Percentiles rank a stretch among this genome's conserved stretches.
Conservation (phyloP, 2,329 filamentous ascomycete genomes). For the Aspergillus cejpii region DNA sequence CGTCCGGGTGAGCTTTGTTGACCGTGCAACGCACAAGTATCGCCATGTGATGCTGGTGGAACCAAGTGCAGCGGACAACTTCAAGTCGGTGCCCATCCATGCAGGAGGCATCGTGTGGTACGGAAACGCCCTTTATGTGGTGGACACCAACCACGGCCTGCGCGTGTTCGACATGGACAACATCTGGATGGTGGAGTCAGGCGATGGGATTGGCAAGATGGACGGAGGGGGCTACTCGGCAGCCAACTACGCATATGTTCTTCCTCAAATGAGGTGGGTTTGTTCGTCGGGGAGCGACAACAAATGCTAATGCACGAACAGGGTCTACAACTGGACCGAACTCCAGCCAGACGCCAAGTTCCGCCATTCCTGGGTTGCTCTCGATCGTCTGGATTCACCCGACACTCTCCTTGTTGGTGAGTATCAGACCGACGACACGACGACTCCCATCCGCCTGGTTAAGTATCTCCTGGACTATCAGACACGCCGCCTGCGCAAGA, state of each 20-base stretch:
- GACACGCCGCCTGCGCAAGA: conserved; percentile 22
- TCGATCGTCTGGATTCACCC: conserved; percentile 31
- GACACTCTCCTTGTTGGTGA: conserved; percentile 33
- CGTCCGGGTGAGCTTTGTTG: conserved; percentile 30
- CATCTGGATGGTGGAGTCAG: conserved; percentile 31
- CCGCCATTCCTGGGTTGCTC: conserved; percentile 31
- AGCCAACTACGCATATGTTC: conserved; percentile 30
- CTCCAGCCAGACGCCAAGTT: conserved; percentile 20
- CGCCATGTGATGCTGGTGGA: conserved; percentile 34
- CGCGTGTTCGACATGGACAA: conserved; percentile 36
- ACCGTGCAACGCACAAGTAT: conserved; percentile 26
- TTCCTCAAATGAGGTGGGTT: conserved; percentile 31
- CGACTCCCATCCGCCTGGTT: conserved; percentile 24
- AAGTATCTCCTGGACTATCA: conserved; percentile 28
- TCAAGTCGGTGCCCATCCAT: conserved; percentile 29
- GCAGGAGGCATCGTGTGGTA: conserved; percentile 37
- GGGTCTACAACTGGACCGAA: conserved; percentile 1
- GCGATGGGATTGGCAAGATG: conserved; percentile 30
- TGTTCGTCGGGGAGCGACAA: background rate
- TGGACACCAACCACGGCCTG: conserved; percentile 32
- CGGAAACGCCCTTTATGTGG: conserved; percentile 31
- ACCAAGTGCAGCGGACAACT: conserved; percentile 29
- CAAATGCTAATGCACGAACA: background rate
- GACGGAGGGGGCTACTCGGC: conserved; percentile 26
- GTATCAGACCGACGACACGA: conserved; percentile 22